Percentiles rank a stretch among this genome's conserved stretches.
Evolutionary conservation across 768 basidiomycete species (phyloP).

Genomic region (Lentinula aciculospora): DNA sequence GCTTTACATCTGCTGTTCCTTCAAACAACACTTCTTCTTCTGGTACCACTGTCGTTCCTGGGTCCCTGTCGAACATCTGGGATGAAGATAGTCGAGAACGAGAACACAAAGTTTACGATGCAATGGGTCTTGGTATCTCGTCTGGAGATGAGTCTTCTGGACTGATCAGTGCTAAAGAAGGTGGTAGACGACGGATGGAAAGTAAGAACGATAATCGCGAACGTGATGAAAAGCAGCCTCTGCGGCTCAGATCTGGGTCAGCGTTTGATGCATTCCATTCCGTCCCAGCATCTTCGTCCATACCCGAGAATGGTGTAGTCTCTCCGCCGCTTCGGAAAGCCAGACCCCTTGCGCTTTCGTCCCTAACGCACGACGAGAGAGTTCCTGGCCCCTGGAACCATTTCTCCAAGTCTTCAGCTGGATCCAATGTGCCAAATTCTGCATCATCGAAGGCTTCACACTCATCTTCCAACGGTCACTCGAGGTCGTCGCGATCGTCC

Average conservation of each 20-base stretch:
- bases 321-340: neutral
- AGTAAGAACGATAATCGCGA: constrained; percentile 44
- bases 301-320: neutral
- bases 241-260: constrained; percentile 35
- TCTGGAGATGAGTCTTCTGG: constrained; percentile 52
- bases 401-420: neutral
- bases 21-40: neutral
- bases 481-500: neutral
- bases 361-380: constrained; percentile 9
- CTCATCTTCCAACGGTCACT: neutral
- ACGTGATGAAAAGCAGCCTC: constrained; percentile 20
- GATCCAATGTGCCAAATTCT: neutral
- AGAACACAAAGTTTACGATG: constrained; percentile 26
- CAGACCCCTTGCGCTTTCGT: constrained; percentile 9
- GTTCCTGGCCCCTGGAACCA: neutral
- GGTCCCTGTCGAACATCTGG: constrained; percentile 5
- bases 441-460: neutral
- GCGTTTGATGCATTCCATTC: constrained; percentile 79
- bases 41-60: constrained; percentile 7
- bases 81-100: constrained; percentile 8
- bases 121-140: constrained; percentile 32
- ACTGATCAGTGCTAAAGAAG: constrained; percentile 57
- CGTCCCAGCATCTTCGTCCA: constrained; percentile 20
- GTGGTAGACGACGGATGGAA: constrained; percentile 44
- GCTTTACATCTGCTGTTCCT: constrained; percentile 27